Percentiles rank a stretch among this genome's conserved stretches.
Evolutionary conservation across 2,329 filamentous ascomycete species (phyloP).

Genomic region (Penicillium sp.): DNA sequence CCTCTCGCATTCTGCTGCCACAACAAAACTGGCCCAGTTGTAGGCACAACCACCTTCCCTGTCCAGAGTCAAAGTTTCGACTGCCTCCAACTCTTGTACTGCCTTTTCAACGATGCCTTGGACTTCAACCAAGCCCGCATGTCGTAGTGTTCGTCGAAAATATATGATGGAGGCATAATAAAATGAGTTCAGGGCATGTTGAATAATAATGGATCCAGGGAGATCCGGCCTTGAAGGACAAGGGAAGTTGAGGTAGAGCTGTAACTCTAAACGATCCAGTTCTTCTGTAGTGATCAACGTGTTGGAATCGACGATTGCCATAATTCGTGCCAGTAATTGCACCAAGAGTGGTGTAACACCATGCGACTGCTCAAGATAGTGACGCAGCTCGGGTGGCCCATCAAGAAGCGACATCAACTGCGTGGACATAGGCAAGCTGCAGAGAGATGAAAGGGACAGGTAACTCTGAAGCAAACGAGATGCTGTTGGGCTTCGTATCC

Average conservation of each 20-base stretch:
- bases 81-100: slow-evolving; percentile 32
- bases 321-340: slow-evolving; percentile 27
- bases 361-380: slow-evolving; percentile 31
- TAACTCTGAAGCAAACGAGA: slow-evolving; percentile 29
- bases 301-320: slow-evolving; percentile 24
- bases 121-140: slow-evolving; percentile 20
- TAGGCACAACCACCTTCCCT: slow-evolving; percentile 33
- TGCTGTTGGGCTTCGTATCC: slow-evolving; percentile 15
- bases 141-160: slow-evolving; percentile 35
- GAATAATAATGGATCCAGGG: slow-evolving; percentile 19
- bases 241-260: slow-evolving; percentile 28
- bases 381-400: slow-evolving; percentile 19
- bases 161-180: slow-evolving; percentile 39
- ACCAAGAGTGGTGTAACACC: slow-evolving; percentile 29
- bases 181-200: slow-evolving; percentile 34
- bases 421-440: slow-evolving; percentile 26
- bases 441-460: slow-evolving; percentile 29
- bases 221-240: slow-evolving; percentile 24
- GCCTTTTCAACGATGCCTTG: slow-evolving; percentile 36
- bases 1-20: slow-evolving; percentile 36
- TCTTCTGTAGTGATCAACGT: slow-evolving; percentile 14
- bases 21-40: slow-evolving; percentile 38
- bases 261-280: slow-evolving; percentile 33
- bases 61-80: slow-evolving; percentile 29
- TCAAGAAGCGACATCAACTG: slow-evolving; percentile 21